Base-by-base conservation (phyloP, 2,329 filamentous ascomycete genomes). In the Sarocladiaceae sp. region DNA sequence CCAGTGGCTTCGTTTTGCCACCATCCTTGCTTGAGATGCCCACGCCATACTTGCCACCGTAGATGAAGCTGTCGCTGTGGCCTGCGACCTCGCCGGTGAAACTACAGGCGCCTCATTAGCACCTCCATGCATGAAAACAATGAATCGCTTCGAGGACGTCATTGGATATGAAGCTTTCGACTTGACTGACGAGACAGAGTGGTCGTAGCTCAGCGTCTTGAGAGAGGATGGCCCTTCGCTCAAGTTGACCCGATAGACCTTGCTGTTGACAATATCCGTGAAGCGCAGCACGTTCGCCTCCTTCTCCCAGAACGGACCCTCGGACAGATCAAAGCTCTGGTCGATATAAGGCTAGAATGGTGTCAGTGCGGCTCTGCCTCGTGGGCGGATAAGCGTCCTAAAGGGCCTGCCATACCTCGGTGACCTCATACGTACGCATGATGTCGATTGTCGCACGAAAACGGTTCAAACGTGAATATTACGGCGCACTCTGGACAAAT, bases 281-380 rank as follows among this genome's bases (percentile, higher is more conserved):
- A 58, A 57, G 20, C 57, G 57, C 8, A 58, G 54, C n/a, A 58
- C n/a, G 31, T 58, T 58, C 4, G 26, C 53, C 15, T 54, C 42
- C 22, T 31, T 22, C 35, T 58, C 57, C 55, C 52, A 56, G 29
- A 53, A 54, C 10, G 53, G 53, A 22, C 55, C 53, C 46, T 58
- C 57, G 2, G 53, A 40, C 3, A 58, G 53, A 4, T 54, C 55
- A 50, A 53, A 58, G 13, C 55, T 51, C 18, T 55, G 37, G 44
- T 58, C 52, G n/a, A 58, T 28, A 17, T 49, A 58, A 3, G 57
- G 57, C 57, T 58, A 35, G 13, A 17, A 35, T 17, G 5, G 17
- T 49, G 22, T 46, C 40, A 46, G 40, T 29, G 23, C 18, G 10
- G 8, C 17, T 40, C 7, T n/a, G n/a, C n/a, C n/a, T 33, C 15